phyloP scores from a whole-genome alignment of 2,329 filamentous ascomycete genomes.

The Arthrobotrys sinensis region DNA sequence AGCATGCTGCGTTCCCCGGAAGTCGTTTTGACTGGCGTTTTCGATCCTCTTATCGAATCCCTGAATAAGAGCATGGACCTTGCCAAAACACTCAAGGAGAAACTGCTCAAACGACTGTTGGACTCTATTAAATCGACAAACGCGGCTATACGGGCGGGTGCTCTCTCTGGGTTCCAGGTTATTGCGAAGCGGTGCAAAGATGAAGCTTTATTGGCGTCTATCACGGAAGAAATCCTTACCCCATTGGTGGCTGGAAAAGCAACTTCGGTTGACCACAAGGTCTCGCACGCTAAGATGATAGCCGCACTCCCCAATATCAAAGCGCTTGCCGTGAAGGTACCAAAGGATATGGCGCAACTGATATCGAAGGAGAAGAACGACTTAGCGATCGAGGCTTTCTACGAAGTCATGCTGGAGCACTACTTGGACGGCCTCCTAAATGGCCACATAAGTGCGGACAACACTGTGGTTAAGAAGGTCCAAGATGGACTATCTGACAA shows the following conservation, averaged over 20 bases:
- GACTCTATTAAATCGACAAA: constrained; percentile 94
- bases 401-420: constrained; percentile 79
- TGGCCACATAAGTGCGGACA: constrained; percentile 74
- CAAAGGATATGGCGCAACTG: constrained; percentile 77
- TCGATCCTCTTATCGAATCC: constrained; percentile 80
- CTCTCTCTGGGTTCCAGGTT: constrained; percentile 80
- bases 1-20: constrained; percentile 90
- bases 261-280: constrained; percentile 85
- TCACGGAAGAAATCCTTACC: constrained; percentile 82
- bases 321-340: constrained; percentile 77
- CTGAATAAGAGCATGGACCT: constrained; percentile 82
- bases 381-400: constrained; percentile 81
- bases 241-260: constrained; percentile 89
- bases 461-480: constrained; percentile 78
- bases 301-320: constrained; percentile 74
- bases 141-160: constrained; percentile 80
- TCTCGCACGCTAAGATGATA: constrained; percentile 86
- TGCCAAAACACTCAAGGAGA: constrained; percentile 79
- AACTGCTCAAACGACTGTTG: constrained; percentile 87
- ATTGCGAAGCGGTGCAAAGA: constrained; percentile 76
- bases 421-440: constrained; percentile 76
- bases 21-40: constrained; percentile 83
- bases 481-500: constrained; percentile 89
- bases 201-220: constrained; percentile 74
- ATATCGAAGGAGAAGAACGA: constrained; percentile 92